Percentiles rank a stretch among this genome's conserved stretches.
phyloP scores from a whole-genome alignment of 768 basidiomycete species.

The Boletus eberwhitei region DNA sequence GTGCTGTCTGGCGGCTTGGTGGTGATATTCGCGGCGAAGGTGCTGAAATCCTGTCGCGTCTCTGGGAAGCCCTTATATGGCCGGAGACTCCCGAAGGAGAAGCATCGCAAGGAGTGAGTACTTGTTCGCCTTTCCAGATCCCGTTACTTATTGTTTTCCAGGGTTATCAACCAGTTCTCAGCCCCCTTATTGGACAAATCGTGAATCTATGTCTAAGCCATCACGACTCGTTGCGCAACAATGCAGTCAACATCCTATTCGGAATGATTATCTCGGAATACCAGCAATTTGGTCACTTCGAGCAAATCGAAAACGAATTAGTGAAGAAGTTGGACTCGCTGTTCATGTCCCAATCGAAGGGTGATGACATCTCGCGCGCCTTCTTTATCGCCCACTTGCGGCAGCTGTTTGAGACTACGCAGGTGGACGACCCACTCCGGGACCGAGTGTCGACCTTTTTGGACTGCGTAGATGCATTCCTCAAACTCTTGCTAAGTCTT shows the following conservation, averaged over 20 bases:
- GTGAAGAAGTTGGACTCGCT: slow-evolving; percentile 87
- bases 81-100: slow-evolving; percentile 51
- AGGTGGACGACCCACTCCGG: slow-evolving; percentile 76
- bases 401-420: slow-evolving; percentile 80
- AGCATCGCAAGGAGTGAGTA: slow-evolving; percentile 64
- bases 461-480: slow-evolving; percentile 87
- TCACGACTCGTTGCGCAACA: slow-evolving; percentile 87
- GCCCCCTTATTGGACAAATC: slow-evolving; percentile 82
- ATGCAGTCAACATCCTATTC: slow-evolving; percentile 89
- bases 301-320: slow-evolving; percentile 87
- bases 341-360: slow-evolving; percentile 91
- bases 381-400: slow-evolving; percentile 92
- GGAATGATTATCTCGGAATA: slow-evolving; percentile 95
- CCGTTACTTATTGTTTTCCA: slow-evolving; percentile 27
- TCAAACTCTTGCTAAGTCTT: slow-evolving; percentile 84
- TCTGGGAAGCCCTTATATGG: slow-evolving; percentile 88
- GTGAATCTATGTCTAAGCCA: slow-evolving; percentile 92
- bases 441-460: slow-evolving; percentile 79
- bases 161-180: slow-evolving; percentile 84
- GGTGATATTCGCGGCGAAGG: slow-evolving; percentile 95
- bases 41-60: slow-evolving; percentile 66
- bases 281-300: slow-evolving; percentile 79
- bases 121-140: background rate
- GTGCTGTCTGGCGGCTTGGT: slow-evolving; percentile 94
- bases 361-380: slow-evolving; percentile 85